These are phyloP conservation scores for Paxillus ammoniavirescens DNA, from an alignment of 768 basidiomycete species.

Conservation along the genomic window DNA sequence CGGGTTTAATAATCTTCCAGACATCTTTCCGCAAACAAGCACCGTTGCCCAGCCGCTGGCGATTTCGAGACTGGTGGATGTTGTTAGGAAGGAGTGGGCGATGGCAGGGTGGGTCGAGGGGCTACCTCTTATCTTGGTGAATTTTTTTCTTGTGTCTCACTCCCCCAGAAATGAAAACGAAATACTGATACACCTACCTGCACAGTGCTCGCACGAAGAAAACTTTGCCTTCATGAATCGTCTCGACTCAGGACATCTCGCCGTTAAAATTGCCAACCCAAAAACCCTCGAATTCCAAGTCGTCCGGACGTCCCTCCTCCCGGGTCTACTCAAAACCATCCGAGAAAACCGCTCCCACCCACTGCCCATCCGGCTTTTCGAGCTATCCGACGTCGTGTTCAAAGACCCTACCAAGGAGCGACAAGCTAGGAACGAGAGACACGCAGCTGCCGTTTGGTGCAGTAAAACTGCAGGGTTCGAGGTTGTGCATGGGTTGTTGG, in stretches of 20 bases:
- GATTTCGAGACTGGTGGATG: slow-evolving; percentile 86
- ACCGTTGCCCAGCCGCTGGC: slow-evolving; percentile 92
- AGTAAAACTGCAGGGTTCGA: slow-evolving; percentile 98
- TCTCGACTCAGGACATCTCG: slow-evolving; percentile 73
- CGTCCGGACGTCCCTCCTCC: slow-evolving; percentile 92
- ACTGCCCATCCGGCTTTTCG: slow-evolving; percentile 91
- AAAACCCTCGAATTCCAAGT: slow-evolving; percentile 98
- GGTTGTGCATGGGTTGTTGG: slow-evolving; percentile 91
- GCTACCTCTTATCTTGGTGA: slow-evolving; percentile 87
- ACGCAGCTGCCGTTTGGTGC: slow-evolving; percentile 91
- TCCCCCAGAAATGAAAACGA: not conserved
- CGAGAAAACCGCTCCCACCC: slow-evolving; percentile 95
- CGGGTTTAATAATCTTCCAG: slow-evolving; percentile 95
- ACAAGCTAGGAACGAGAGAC: slow-evolving; percentile 83
- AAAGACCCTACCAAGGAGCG: slow-evolving; percentile 79
- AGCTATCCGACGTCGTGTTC: slow-evolving; percentile 89
- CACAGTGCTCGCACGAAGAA: slow-evolving; percentile 96
- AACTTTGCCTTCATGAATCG: slow-evolving; percentile 95
- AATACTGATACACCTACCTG: slow-evolving; percentile 5
- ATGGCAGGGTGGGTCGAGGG: slow-evolving; percentile 96
- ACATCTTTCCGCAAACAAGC: slow-evolving; percentile 88
- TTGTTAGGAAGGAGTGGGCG: slow-evolving; percentile 88
- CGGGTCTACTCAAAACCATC: slow-evolving; percentile 94
- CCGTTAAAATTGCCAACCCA: slow-evolving; percentile 93
- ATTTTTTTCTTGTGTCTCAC: not conserved